Evolutionary conservation across 148 eudicot species (phyloP).

Genomic region (Rhododendron ovatum): DNA sequence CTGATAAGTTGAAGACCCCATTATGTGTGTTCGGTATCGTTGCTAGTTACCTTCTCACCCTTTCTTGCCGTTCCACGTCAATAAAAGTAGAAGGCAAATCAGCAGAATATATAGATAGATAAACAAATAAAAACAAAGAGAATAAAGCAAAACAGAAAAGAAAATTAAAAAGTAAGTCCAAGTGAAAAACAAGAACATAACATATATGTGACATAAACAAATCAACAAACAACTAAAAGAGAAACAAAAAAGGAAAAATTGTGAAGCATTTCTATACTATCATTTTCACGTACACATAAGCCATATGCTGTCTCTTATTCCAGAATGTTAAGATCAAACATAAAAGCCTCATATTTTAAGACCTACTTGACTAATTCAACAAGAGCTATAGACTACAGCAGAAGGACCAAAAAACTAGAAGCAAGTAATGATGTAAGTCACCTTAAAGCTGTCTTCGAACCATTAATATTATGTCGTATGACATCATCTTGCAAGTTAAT

Average conservation of each 20-base stretch:
- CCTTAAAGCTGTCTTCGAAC: constrained; percentile 49
- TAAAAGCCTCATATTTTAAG: not conserved
- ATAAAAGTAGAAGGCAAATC: not conserved
- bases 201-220: not conserved
- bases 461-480: constrained; percentile 34
- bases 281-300: not conserved
- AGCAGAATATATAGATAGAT: not conserved
- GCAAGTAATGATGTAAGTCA: constrained; percentile 18
- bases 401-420: not conserved
- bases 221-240: not conserved
- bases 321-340: not conserved
- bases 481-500: constrained; percentile 20
- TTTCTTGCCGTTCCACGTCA: not conserved
- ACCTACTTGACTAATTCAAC: not conserved
- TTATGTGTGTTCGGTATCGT: not conserved
- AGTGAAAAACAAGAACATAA: not conserved
- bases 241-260: not conserved
- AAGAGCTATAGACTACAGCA: not conserved
- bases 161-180: not conserved
- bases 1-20: not conserved
- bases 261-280: not conserved
- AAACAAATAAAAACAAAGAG: not conserved
- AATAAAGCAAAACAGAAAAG: not conserved
- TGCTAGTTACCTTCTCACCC: not conserved
- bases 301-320: not conserved